Evolutionary conservation across 2,329 filamentous ascomycete species (phyloP), one percentile per base, ranked within the genome.

Genomic region (Lachnellula occidentalis): DNA sequence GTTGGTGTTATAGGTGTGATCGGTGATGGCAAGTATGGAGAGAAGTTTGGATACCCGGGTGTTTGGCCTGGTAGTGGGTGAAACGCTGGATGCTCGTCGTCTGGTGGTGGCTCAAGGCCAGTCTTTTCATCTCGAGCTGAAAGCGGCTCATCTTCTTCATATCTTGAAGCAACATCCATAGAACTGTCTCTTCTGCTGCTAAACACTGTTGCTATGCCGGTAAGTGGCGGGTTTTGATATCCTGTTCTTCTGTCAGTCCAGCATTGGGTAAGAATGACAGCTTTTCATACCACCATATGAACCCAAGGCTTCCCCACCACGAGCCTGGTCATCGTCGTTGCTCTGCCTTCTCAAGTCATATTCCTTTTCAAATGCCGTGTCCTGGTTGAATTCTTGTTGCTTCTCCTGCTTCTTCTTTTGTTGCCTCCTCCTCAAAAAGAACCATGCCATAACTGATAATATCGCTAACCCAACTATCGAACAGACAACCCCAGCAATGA

Each of bases 261-360:
- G 34, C 6, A 34, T 21, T 11, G 27, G 15, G 24, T 3, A 42
- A 36, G 51, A 51, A 36, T 4, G 5, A 15, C 5, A 19, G 7
- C 42, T 45, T 31, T 47, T 6, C 31, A 64, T 62, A 76, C 76
- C 75, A 69, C 74, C 73, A 66, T 76, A 76, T 11, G 72, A 69
- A 1, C 72, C 73, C 62, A 77, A 76, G 2, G 74, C 69, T 50
- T 75, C 73, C 43, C 56, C 58, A n/a, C 34, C 49, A 36, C 9
- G 45, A 34, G 39, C 14, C 24, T 49, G 45, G 31, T 34, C n/a
- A 11, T 54, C 51, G 12, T 47, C 37, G 12, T 14, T 22, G 19
- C 31, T 45, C 51, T 36, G 34, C 43, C 45, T 51, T 22, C 46
- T 27, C 47, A 55, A n/a, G 24, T 45, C 43, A 49, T 37, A 55